These are phyloP conservation scores for Aspergillus pseudoterreus DNA, from an alignment of 2,329 filamentous ascomycete genomes.

Conservation along the genomic window DNA sequence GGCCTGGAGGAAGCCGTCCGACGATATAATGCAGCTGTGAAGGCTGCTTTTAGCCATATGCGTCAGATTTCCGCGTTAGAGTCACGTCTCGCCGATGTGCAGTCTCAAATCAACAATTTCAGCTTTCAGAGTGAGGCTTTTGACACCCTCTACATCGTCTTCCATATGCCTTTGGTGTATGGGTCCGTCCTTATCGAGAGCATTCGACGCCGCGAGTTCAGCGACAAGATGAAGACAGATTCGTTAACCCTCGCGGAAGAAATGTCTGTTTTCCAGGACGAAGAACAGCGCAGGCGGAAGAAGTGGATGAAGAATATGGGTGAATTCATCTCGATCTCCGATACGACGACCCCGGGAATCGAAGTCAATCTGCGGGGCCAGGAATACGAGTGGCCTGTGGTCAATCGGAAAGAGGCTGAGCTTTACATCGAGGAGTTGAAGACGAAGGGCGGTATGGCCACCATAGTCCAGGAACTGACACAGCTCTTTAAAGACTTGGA, in stretches of 20 bases:
- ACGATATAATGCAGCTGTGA: slow-evolving; percentile 64
- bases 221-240: slow-evolving; percentile 82
- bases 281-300: slow-evolving; percentile 81
- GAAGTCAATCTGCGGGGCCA: slow-evolving; percentile 82
- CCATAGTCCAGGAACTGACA: slow-evolving; percentile 66
- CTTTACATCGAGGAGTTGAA: slow-evolving; percentile 67
- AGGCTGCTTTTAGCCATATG: slow-evolving; percentile 70
- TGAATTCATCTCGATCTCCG: slow-evolving; percentile 62
- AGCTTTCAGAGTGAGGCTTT: slow-evolving; percentile 77
- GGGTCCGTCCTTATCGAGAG: slow-evolving; percentile 84
- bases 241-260: slow-evolving; percentile 87
- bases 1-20: slow-evolving; percentile 51
- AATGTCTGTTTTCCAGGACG: slow-evolving; percentile 86
- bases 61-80: slow-evolving; percentile 78
- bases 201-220: slow-evolving; percentile 83
- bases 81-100: slow-evolving; percentile 67
- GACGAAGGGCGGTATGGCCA: slow-evolving; percentile 61
- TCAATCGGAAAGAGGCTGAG: slow-evolving; percentile 72
- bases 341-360: slow-evolving; percentile 69
- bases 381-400: slow-evolving; percentile 74
- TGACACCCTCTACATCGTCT: slow-evolving; percentile 73
- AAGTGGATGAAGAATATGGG: slow-evolving; percentile 89
- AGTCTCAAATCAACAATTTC: slow-evolving; percentile 67
- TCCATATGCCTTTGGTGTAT: slow-evolving; percentile 83
- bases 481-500: slow-evolving; percentile 77